Percentiles rank a stretch among this genome's conserved stretches.
These are phyloP conservation scores for Diplodia intermedia DNA, from an alignment of 2,329 filamentous ascomycete species.

Conservation along the genomic window DNA sequence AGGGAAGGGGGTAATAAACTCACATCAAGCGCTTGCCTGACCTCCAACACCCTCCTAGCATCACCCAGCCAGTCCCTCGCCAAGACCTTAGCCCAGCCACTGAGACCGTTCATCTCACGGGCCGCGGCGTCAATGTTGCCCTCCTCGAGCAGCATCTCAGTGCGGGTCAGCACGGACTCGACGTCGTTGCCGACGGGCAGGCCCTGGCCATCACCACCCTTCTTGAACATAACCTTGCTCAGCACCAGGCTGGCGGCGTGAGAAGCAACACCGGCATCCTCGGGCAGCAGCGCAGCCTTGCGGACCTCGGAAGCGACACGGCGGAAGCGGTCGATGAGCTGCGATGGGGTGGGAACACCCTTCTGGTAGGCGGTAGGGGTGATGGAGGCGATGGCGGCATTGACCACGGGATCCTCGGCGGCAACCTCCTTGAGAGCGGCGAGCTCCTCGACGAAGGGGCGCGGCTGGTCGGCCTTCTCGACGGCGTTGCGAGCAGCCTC, in stretches of 20 bases:
- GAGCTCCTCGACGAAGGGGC: conserved; percentile 89
- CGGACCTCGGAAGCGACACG: conserved; percentile 90
- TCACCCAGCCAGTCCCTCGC: conserved; percentile 94
- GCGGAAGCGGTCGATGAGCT: conserved; percentile 94
- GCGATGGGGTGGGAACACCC: conserved; percentile 80
- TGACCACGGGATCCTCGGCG: conserved; percentile 81
- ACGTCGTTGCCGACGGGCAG: conserved; percentile 86
- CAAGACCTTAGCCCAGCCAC: conserved; percentile 94
- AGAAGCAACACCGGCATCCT: conserved; percentile 91
- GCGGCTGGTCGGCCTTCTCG: conserved; percentile 74
- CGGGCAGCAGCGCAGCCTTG: conserved; percentile 90
- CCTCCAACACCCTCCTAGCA: conserved; percentile 89
- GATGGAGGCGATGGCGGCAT: conserved; percentile 94
- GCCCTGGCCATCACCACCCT: conserved; percentile 65
- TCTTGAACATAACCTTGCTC: conserved; percentile 96
- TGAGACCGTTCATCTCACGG: conserved; percentile 90
- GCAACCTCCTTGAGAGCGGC: conserved; percentile 94
- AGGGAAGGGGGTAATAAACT: conserved; percentile 49
- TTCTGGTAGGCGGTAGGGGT: conserved; percentile 93
- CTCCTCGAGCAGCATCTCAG: conserved; percentile 89
- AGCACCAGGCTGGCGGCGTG: conserved; percentile 89
- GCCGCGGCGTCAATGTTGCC: conserved; percentile 90
- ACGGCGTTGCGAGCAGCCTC: conserved; percentile 89
- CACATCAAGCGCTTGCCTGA: conserved; percentile 94
- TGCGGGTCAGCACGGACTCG: conserved; percentile 88